These are phyloP conservation scores for Gastrolobium bilobum DNA, from an alignment of 306 rosid genomes.

Conservation along the genomic window DNA sequence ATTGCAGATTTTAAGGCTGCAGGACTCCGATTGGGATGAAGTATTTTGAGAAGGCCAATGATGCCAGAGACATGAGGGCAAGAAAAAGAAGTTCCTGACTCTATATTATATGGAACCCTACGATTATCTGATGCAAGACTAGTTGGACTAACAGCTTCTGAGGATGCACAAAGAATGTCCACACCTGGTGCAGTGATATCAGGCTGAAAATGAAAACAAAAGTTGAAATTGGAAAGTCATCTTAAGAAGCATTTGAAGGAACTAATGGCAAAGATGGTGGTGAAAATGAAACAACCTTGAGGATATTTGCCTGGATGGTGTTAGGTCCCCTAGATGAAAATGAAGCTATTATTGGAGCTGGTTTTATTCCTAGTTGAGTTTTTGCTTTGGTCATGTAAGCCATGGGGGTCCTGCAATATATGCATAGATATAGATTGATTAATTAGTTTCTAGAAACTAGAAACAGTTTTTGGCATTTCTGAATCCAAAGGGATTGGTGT, in stretches of 20 bases:
- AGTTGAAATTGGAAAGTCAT: not conserved
- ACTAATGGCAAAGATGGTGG: not conserved
- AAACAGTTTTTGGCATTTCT: conserved; percentile 5
- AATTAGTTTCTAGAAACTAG: not conserved
- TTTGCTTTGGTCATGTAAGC: conserved; percentile 62
- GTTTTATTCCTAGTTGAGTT: conserved; percentile 59
- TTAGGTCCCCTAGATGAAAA: conserved; percentile 79
- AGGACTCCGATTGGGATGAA: conserved; percentile 70
- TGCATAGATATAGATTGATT: not conserved
- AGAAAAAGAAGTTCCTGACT: conserved; percentile 66
- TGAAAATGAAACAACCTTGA: conserved; percentile 60
- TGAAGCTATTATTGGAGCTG: conserved; percentile 73
- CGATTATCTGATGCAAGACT: conserved; percentile 46
- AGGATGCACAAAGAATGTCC: conserved; percentile 61
- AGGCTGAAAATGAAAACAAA: conserved; percentile 57
- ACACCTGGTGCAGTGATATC: conserved; percentile 73
- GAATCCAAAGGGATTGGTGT: not conserved
- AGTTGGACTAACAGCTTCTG: conserved; percentile 49
- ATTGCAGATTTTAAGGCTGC: conserved; percentile 72
- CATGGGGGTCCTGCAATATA: conserved; percentile 56
- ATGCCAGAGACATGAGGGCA: conserved; percentile 73
- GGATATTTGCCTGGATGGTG: conserved; percentile 51
- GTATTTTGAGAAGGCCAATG: conserved; percentile 67
- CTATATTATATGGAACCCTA: conserved; percentile 43
- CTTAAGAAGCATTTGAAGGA: not conserved